Conservation (phyloP, 768 basidiomycete species). For the Hypsizygus marmoreus region DNA sequence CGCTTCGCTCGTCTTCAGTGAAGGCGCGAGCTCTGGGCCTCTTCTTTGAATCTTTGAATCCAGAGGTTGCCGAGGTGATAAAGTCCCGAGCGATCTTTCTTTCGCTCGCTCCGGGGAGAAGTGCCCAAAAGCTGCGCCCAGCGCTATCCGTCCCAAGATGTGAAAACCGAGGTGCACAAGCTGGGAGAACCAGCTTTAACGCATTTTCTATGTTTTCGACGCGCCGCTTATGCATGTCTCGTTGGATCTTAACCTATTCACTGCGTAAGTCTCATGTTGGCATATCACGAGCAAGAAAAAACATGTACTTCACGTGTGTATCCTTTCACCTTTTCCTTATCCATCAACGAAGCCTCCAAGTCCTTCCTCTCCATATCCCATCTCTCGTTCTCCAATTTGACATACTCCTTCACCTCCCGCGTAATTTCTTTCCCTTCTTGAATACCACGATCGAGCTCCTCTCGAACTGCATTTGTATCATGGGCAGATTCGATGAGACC, state of each 20-base stretch:
- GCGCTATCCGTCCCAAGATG: constrained; percentile 70
- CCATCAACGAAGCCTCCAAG: constrained; percentile 27
- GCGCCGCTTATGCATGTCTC: constrained; percentile 50
- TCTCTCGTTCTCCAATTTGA: constrained; percentile 57
- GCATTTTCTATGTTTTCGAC: constrained; percentile 56
- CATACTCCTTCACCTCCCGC: constrained; percentile 53
- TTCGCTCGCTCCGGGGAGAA: constrained; percentile 62
- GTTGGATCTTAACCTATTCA: constrained; percentile 43
- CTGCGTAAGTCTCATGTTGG: not conserved
- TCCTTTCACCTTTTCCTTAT: constrained; percentile 18
- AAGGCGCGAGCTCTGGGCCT: constrained; percentile 42
- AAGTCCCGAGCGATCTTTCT: constrained; percentile 51
- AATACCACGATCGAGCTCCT: constrained; percentile 61
- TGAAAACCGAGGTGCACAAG: constrained; percentile 53
- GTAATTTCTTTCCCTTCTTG: constrained; percentile 56
- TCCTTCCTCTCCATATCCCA: constrained; percentile 51
- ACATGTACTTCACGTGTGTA: too few species aligned
- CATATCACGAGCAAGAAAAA: too few species aligned
- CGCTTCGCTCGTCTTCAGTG: constrained; percentile 50
- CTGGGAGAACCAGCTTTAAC: constrained; percentile 46
- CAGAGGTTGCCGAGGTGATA: constrained; percentile 23
- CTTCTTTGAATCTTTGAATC: constrained; percentile 34
- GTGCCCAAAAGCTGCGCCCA: constrained; percentile 67
- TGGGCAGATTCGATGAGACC: constrained; percentile 58
- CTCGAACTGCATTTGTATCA: constrained; percentile 47